A percentile compares a stretch with the other conserved stretches of the same genome.
Evolutionary conservation across 257 asterid genomes (phyloP).

Genomic region (Thymus mandschuricus): DNA sequence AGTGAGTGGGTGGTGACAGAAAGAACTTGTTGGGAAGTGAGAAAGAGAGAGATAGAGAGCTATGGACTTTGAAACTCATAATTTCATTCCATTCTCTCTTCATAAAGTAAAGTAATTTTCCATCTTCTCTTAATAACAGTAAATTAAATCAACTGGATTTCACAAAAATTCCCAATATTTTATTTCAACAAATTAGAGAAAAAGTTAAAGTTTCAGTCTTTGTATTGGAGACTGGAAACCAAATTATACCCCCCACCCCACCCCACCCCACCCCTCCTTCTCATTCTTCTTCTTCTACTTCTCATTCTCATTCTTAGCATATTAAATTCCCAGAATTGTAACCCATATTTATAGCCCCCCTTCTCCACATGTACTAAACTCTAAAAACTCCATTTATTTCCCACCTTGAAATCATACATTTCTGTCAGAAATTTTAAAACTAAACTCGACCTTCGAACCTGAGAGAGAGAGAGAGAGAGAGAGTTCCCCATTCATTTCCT

Average conservation of each 20-base stretch:
- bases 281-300: background rate
- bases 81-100: constrained; percentile 51
- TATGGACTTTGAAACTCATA: constrained; percentile 61
- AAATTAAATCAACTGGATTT: background rate
- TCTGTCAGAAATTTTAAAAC: constrained; percentile 49
- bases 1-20: constrained; percentile 49
- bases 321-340: background rate
- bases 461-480: background rate
- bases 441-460: constrained; percentile 46
- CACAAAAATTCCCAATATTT: constrained; percentile 1
- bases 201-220: constrained; percentile 81
- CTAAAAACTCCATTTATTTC: constrained; percentile 41
- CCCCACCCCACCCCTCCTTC: background rate
- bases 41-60: constrained; percentile 74
- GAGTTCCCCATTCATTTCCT: too few relatives aligned
- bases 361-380: constrained; percentile 60
- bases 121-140: too few relatives aligned
- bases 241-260: constrained; percentile 21
- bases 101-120: background rate
- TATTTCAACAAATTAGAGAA: constrained; percentile 14
- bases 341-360: constrained; percentile 59
- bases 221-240: constrained; percentile 92
- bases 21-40: constrained; percentile 88
- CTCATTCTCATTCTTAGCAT: constrained; percentile 27
- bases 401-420: constrained; percentile 52